Evolutionary conservation across 106 monocot genomes (phyloP).

Genomic region (Dioscorea zingiberensis): DNA sequence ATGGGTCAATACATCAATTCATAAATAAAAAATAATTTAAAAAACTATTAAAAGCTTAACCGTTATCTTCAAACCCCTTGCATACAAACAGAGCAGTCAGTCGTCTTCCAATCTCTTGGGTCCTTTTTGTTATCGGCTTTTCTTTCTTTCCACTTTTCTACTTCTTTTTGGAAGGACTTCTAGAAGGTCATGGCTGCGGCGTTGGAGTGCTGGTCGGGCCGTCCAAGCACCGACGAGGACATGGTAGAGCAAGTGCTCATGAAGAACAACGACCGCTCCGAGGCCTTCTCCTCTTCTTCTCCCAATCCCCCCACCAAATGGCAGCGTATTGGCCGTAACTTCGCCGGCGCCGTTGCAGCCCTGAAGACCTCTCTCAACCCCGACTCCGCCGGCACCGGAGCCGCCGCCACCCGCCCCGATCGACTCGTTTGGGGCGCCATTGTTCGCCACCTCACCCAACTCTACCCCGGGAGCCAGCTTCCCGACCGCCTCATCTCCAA

Average conservation of each 20-base stretch:
- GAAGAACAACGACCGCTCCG: slow-evolving; percentile 76
- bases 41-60: no score
- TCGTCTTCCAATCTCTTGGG: neutral
- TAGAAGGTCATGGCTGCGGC: slow-evolving; percentile 64
- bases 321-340: slow-evolving; percentile 58
- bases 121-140: neutral
- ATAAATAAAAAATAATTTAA: no score
- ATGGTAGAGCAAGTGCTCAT: slow-evolving; percentile 89
- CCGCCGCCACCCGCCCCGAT: slow-evolving; percentile 1
- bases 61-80: no score
- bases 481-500: slow-evolving; percentile 72
- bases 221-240: slow-evolving; percentile 98
- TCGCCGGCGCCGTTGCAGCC: slow-evolving; percentile 58
- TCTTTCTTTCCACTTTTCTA: neutral
- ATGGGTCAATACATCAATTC: no score
- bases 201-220: slow-evolving; percentile 95
- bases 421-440: slow-evolving; percentile 51
- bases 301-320: slow-evolving; percentile 36
- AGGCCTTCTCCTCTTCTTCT: slow-evolving; percentile 20
- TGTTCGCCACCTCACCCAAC: slow-evolving; percentile 56
- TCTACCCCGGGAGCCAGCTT: slow-evolving; percentile 62
- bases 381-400: slow-evolving; percentile 23
- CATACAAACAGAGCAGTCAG: no score
- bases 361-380: slow-evolving; percentile 72
- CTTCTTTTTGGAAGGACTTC: neutral